These are phyloP conservation scores for Malus hybrid DNA, from an alignment of 331 rosid species.

Conservation along the genomic window DNA sequence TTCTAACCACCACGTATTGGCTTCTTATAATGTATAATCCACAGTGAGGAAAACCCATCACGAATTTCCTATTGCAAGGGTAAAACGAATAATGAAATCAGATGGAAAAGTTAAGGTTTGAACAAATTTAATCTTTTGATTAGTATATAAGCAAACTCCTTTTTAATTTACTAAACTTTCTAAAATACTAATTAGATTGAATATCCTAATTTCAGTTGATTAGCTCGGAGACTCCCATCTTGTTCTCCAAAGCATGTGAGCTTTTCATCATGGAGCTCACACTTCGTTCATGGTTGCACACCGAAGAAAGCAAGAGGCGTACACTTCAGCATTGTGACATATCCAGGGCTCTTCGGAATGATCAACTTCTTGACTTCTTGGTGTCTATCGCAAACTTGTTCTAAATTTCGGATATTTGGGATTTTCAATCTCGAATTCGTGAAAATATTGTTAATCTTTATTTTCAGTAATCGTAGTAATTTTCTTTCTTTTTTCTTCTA, in stretches of 20 bases:
- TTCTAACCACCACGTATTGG: too few species aligned
- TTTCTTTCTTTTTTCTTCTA: too few species aligned
- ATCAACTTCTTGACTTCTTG: constrained; percentile 21
- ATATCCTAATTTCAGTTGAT: constrained; percentile 20
- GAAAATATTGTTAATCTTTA: too few species aligned
- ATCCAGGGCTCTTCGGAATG: constrained; percentile 13
- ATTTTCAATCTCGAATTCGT: too few species aligned
- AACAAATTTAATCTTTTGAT: not conserved
- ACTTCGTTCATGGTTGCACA: constrained; percentile 22
- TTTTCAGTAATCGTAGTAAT: too few species aligned
- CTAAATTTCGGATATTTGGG: too few species aligned
- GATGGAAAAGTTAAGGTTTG: constrained; percentile 21
- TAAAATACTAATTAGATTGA: not conserved
- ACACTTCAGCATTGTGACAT: constrained; percentile 14
- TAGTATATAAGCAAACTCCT: not conserved
- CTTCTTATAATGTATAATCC: not conserved
- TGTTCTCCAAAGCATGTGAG: constrained; percentile 39
- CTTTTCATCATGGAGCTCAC: constrained; percentile 37
- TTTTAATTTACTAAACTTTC: not conserved
- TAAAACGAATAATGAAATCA: constrained; percentile 33
- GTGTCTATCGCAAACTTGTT: too few species aligned
- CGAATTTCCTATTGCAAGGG: constrained; percentile 22
- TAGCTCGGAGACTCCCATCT: constrained; percentile 26
- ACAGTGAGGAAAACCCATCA: constrained; percentile 21
- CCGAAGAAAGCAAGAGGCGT: constrained; percentile 17